Evolutionary conservation across 2,329 filamentous ascomycete species (phyloP), one percentile per base, ranked within the genome.

Genomic region (Trichoderma simmonsii): DNA sequence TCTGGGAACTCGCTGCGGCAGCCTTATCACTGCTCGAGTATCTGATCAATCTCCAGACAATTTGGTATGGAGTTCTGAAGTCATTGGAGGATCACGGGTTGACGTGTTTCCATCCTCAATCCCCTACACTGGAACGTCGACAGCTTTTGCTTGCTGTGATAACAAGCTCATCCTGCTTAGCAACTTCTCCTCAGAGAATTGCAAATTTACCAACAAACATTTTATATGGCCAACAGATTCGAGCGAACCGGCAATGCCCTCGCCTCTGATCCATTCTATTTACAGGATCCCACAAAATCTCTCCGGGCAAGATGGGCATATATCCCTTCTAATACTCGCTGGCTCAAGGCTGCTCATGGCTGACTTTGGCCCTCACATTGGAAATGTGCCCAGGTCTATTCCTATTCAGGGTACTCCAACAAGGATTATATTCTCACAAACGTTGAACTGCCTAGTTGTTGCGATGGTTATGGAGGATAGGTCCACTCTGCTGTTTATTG

Each of bases 401-500:
- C 79, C 81, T 0, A 75, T 89, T 2, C 75, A 81, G 1, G 86
- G 86, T 9, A 85, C 85, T 2, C 87, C 87, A 2, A 80, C 80
- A 14, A 85, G 86, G 56, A 75, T 91, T 1, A 78, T 91, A 4
- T 90, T 88, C 76, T 90, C 87, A 1, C 82, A 84, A 43, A 79
- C 80, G 8, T 83, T 89, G 62, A 82, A 86, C 51, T 88, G 83
- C 73, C 82, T 88, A 32, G 79, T 91, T 51, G 86, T 88, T n/a
- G 87, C 85, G 0, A 81, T 87, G 21, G 80, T 81, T 11, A 76
- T 81, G 11, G 79, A 83, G 4, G 79, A 83, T 5, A 80, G 80
- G 32, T 82, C 88, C 9, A 86, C 85, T 1, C 77, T 91, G 30
- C 80, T 84, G 28, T 90, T 91, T 71, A 78, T 91, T 34, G 87